Evolutionary conservation across 345 rosid genomes (phyloP).

Genomic region (Aethionema arabicum): DNA sequence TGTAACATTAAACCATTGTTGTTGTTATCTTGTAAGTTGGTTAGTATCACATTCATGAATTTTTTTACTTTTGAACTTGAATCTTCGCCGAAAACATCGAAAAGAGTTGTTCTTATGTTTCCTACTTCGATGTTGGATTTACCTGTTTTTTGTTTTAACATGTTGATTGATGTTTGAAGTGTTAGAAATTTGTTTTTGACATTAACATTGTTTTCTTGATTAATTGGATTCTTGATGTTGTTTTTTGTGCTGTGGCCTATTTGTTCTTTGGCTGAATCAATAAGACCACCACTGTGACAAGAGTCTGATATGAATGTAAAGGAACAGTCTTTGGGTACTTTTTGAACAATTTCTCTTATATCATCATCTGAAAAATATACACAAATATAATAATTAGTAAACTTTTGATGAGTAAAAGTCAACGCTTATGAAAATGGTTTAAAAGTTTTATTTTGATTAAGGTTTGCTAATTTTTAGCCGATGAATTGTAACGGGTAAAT

Average conservation of each 20-base stretch:
- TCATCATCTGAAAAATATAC: constrained; percentile 64
- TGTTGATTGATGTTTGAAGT: constrained; percentile 63
- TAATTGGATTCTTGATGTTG: no score
- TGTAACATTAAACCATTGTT: constrained; percentile 48
- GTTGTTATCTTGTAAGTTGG: constrained; percentile 43
- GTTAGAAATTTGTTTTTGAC: constrained; percentile 60
- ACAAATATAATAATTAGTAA: not conserved
- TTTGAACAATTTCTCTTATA: constrained; percentile 71
- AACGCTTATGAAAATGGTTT: no score
- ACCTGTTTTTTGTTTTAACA: constrained; percentile 75
- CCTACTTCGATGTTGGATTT: constrained; percentile 76
- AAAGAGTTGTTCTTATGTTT: constrained; percentile 70
- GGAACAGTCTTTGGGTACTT: constrained; percentile 54
- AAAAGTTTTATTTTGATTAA: no score
- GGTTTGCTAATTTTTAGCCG: no score
- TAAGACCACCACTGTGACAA: constrained; percentile 89
- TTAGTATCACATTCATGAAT: constrained; percentile 70
- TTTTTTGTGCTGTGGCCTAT: constrained; percentile 67
- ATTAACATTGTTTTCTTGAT: constrained; percentile 37
- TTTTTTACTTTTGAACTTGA: constrained; percentile 89
- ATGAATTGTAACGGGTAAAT: no score
- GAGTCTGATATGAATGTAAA: constrained; percentile 79
- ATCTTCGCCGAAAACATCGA: constrained; percentile 76
- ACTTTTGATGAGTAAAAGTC: no score
- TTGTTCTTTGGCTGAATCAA: constrained; percentile 80